Base-by-base conservation (phyloP, 345 rosid species). In the Trapa incisa region DNA sequence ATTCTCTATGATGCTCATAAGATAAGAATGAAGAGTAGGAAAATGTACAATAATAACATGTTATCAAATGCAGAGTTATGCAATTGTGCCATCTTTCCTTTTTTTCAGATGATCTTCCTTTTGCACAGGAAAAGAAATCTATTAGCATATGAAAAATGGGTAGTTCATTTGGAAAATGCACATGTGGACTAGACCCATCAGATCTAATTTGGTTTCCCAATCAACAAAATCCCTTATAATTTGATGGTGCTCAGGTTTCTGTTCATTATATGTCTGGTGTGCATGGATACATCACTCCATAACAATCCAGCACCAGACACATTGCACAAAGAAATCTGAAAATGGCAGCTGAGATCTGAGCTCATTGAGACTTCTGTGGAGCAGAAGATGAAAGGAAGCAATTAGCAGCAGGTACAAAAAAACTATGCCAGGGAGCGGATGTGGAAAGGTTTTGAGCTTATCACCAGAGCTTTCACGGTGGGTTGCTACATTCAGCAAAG, bases 371-470 rank as follows among this genome's bases (percentile, higher is more conserved):
- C 77, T 77, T 70, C 86, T 73, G 75, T 22, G 29, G 29, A 0
- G 70, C 38, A 29, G 48, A 67, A 17, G 78, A 68, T 37, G 78
- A 71, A 42, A 66, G 74, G 52, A 63, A 64, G 73, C 80, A 74
- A 72, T 76, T 83, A 41, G 80, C 72, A 68, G 64, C 22, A 47
- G 82, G 79, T 29, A 22, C 70, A 81, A 71, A 63, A 73, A 12
- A 76, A 67, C 1, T 79, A 69, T 60, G 78, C 79, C 37, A 33
- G 48, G 33, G 77, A 77, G 63, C 79, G 85, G 67, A 81, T 80
- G 67, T 84, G 87, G 87, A 77, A 85, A 68, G 77, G 79, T 48
- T n/a, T 79, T 65, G 73, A 73, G 53, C 80, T 84, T 38, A 67
- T 84, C 17, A 22, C 56, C 29, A 73, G 83, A 9, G 72, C 78